Evolutionary conservation across 495 filamentous ascomycete species (phyloP).

Genomic region (Sabuloglossum arenarium): DNA sequence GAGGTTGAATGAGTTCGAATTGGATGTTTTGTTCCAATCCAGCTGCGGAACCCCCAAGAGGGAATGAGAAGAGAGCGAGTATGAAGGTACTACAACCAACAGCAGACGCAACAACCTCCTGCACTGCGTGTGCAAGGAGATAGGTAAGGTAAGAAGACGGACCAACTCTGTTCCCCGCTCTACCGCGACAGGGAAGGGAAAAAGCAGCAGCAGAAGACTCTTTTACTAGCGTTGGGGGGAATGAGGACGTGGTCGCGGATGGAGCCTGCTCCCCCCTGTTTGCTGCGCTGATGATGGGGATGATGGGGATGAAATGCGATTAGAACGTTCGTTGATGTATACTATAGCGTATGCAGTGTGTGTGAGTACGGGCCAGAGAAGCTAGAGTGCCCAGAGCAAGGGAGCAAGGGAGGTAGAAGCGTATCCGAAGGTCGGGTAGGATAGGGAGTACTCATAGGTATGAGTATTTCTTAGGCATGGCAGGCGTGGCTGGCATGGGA

Average conservation of each 20-base stretch:
- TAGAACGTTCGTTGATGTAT: too few relatives aligned
- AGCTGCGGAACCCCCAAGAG: neutral
- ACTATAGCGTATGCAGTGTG: too few relatives aligned
- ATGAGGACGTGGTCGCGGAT: neutral
- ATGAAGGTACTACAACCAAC: neutral
- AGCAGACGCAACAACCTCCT: neutral
- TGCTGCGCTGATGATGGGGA: neutral
- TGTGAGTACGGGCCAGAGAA: too few relatives aligned
- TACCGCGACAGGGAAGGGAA: neutral
- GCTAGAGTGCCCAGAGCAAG: too few relatives aligned
- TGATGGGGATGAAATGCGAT: neutral
- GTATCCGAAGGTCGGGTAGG: too few relatives aligned
- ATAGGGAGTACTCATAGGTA: too few relatives aligned
- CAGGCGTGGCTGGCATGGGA: too few relatives aligned
- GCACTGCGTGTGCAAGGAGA: neutral
- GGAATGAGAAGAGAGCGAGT: neutral
- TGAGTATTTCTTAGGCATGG: too few relatives aligned
- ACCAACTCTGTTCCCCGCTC: neutral
- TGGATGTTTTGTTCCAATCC: neutral
- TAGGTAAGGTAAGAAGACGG: neutral
- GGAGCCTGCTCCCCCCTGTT: neutral
- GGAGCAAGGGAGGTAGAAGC: too few relatives aligned
- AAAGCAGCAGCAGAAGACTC: neutral
- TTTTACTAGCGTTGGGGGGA: too few relatives aligned
- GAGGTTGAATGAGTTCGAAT: neutral